phyloP scores from a whole-genome alignment of 768 basidiomycete genomes.

The Boletus patriciae region DNA sequence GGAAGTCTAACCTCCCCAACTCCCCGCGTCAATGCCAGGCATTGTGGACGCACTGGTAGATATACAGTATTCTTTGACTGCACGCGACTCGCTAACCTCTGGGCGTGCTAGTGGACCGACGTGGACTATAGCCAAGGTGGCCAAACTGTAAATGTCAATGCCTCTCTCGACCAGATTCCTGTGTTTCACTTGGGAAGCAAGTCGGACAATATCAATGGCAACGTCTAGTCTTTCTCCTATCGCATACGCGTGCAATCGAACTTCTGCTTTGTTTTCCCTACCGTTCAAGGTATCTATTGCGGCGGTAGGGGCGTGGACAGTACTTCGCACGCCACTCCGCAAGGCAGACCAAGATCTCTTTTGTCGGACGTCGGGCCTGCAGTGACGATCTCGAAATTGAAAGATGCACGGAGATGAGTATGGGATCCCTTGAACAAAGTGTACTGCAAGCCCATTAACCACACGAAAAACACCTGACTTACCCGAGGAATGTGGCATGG shows the following conservation, averaged over 20 bases:
- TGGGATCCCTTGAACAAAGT: neutral
- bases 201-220: conserved; percentile 30
- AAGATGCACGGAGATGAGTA: neutral
- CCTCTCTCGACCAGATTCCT: conserved; percentile 33
- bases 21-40: conserved; percentile 8
- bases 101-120: too few relatives aligned
- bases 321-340: neutral
- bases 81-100: too few relatives aligned
- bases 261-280: neutral
- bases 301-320: neutral
- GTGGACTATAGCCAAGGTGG: neutral
- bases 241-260: neutral
- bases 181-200: conserved; percentile 37
- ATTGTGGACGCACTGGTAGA: neutral
- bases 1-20: neutral
- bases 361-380: neutral
- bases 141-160: neutral
- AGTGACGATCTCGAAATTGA: neutral
- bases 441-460: neutral
- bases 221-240: conserved; percentile 7
- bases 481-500: neutral
- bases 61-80: too few relatives aligned
- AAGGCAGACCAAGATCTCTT: neutral
- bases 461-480: neutral
- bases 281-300: too few relatives aligned